Percentiles rank a stretch among this genome's conserved stretches.
These are phyloP conservation scores for Penicillium sclerotigenum DNA, from an alignment of 2,329 filamentous ascomycete genomes.

Conservation along the genomic window DNA sequence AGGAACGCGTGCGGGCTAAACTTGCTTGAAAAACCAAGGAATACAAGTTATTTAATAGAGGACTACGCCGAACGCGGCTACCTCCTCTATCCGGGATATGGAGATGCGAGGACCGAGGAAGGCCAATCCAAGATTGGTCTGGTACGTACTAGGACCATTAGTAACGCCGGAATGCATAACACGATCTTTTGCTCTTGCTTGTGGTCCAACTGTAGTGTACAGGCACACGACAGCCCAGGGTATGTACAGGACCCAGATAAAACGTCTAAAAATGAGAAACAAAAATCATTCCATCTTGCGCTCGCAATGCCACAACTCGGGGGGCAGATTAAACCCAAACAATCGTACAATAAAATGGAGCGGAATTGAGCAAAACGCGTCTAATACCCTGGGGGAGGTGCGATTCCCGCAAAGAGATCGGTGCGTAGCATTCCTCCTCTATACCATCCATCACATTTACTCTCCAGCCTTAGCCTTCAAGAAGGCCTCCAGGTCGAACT, in stretches of 20 bases:
- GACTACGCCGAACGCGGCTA: constrained; percentile 2
- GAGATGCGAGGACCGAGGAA: not conserved
- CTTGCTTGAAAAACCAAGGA: not conserved
- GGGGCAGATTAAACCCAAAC: constrained; percentile 40
- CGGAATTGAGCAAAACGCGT: constrained; percentile 30
- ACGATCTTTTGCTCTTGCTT: constrained; percentile 38
- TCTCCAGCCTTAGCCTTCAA: constrained; percentile 61
- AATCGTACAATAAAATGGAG: constrained; percentile 43
- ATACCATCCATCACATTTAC: constrained; percentile 27
- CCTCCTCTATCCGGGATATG: not conserved
- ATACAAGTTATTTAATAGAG: constrained; percentile 9
- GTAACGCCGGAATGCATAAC: constrained; percentile 32
- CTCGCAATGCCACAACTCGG: constrained; percentile 41
- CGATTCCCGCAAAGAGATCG: constrained; percentile 31
- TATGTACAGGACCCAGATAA: constrained; percentile 44
- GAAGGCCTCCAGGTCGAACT: constrained; percentile 90
- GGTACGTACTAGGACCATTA: constrained; percentile 11
- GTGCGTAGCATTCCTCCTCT: constrained; percentile 32
- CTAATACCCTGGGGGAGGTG: constrained; percentile 36
- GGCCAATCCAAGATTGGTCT: not conserved
- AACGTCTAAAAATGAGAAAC: constrained; percentile 40
- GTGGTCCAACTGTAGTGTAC: constrained; percentile 41
- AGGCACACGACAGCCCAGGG: constrained; percentile 38
- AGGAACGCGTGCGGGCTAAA: constrained; percentile 28
- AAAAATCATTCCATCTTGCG: constrained; percentile 40